phyloP scores from a whole-genome alignment of 179 eudicot species.

The Carnegiea gigantea region DNA sequence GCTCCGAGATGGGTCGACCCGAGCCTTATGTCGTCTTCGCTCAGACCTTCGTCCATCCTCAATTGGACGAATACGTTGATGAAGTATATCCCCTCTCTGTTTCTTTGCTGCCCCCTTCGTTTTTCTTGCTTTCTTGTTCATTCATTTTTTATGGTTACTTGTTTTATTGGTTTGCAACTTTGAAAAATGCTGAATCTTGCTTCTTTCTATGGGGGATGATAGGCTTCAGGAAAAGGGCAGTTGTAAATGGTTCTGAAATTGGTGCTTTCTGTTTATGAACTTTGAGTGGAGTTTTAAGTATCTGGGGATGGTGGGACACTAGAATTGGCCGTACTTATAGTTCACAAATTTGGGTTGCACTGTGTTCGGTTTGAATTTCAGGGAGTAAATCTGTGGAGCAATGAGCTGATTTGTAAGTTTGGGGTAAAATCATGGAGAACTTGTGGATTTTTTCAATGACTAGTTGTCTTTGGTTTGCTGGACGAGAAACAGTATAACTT shows the following conservation, averaged over 20 bases:
- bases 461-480: background rate
- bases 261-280: too few species aligned
- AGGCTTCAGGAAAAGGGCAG: too few species aligned
- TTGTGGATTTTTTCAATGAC: background rate
- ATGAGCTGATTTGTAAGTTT: background rate
- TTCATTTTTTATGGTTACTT: background rate
- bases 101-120: background rate
- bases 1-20: slow-evolving; percentile 70
- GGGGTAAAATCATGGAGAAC: background rate
- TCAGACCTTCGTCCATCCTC: slow-evolving; percentile 89
- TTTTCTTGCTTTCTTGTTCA: background rate
- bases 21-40: slow-evolving; percentile 89
- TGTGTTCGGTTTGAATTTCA: background rate
- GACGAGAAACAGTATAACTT: background rate
- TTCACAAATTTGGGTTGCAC: background rate
- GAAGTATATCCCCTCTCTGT: slow-evolving; percentile 50
- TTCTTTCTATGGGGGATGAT: too few species aligned
- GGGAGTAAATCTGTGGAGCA: background rate
- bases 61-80: slow-evolving; percentile 90
- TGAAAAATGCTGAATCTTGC: too few species aligned
- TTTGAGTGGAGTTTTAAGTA: background rate
- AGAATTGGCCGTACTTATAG: background rate
- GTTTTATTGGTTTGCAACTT: background rate
- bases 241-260: too few species aligned
- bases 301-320: background rate